Percentiles rank a stretch among this genome's conserved stretches.
phyloP scores from a whole-genome alignment of 2,329 filamentous ascomycete species.

The Celoporthe dispersa region DNA sequence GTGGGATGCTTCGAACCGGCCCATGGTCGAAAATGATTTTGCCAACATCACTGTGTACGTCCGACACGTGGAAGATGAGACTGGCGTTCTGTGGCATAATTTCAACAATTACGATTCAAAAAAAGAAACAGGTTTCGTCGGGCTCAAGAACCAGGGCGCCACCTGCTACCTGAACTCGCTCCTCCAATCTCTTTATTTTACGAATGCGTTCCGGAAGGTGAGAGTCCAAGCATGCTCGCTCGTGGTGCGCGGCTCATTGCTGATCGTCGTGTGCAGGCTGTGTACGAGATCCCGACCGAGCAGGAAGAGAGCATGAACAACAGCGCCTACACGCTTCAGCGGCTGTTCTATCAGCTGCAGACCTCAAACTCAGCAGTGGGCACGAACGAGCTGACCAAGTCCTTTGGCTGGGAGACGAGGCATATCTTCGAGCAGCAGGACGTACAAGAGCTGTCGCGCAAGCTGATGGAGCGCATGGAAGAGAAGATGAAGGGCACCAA shows the following conservation, averaged over 20 bases:
- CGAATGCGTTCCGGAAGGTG: constrained; percentile 91
- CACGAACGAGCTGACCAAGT: constrained; percentile 91
- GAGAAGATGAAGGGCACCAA: constrained; percentile 97
- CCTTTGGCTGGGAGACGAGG: constrained; percentile 96
- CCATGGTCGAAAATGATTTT: constrained; percentile 75
- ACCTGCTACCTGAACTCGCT: constrained; percentile 88
- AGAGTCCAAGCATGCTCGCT: constrained; percentile 25
- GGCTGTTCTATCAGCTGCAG: constrained; percentile 93
- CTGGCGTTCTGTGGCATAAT: constrained; percentile 88
- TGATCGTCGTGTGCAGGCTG: constrained; percentile 61
- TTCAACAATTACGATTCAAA: constrained; percentile 98
- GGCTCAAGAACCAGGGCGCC: constrained; percentile 94
- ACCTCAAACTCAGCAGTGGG: constrained; percentile 82
- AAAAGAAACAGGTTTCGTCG: constrained; percentile 96
- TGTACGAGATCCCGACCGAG: constrained; percentile 95
- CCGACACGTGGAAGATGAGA: constrained; percentile 82
- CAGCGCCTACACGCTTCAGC: constrained; percentile 91
- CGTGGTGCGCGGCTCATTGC: constrained; percentile 26
- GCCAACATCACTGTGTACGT: constrained; percentile 85
- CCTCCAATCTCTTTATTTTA: constrained; percentile 83
- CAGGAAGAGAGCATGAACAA: constrained; percentile 80
- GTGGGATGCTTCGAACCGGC: constrained; percentile 72
- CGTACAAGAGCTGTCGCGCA: constrained; percentile 93
- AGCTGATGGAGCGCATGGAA: constrained; percentile 96
- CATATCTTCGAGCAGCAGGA: constrained; percentile 99